phyloP scores from a whole-genome alignment of 345 rosid species.

The Populus simonii region DNA sequence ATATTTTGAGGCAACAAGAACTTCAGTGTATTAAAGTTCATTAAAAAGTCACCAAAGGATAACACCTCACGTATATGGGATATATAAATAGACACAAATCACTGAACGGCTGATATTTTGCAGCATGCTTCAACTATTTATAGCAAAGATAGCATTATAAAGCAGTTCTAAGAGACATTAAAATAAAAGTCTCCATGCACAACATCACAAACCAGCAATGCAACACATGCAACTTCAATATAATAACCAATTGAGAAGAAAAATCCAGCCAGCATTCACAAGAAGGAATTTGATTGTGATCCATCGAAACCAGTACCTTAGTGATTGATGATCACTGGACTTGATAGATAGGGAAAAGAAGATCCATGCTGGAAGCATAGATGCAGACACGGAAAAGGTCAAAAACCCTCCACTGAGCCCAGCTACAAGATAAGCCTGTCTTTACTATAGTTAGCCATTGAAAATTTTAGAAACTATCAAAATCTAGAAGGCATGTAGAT shows the following conservation, averaged over 20 bases:
- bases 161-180: neutral
- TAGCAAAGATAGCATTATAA: neutral
- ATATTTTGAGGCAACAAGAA: neutral
- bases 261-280: neutral
- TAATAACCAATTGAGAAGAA: neutral
- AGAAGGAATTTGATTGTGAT: neutral
- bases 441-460: conserved; percentile 30
- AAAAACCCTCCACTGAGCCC: conserved; percentile 91
- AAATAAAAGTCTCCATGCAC: neutral
- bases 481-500: neutral
- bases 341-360: conserved; percentile 48
- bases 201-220: neutral
- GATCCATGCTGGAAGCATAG: conserved; percentile 84
- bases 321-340: conserved; percentile 44
- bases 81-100: neutral
- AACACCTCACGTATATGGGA: too few relatives aligned
- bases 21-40: neutral
- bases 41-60: neutral
- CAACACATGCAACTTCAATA: neutral
- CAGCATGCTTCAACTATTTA: neutral
- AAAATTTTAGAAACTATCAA: conserved; percentile 8
- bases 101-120: neutral
- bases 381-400: conserved; percentile 52
- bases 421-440: conserved; percentile 72
- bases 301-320: conserved; percentile 45